Conservation (phyloP, 805 yeast genomes). For the Trichomonascus vanleenenianus region DNA sequence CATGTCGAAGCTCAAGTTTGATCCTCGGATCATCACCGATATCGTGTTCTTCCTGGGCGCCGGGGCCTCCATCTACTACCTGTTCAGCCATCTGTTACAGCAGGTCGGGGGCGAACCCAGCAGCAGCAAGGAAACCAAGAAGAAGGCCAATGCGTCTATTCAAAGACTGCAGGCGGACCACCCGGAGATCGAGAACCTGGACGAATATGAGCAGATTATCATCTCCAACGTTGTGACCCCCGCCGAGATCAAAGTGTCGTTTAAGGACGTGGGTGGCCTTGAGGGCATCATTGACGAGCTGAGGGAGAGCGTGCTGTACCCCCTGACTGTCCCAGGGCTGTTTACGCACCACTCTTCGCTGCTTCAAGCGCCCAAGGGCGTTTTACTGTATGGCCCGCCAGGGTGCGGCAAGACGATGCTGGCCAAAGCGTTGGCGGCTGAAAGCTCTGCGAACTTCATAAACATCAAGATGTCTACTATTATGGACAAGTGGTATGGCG, state of each 20-base stretch:
- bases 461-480: conserved; percentile 88
- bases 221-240: conserved; percentile 77
- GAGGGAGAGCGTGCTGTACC: conserved; percentile 81
- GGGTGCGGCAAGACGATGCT: conserved; percentile 98
- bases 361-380: conserved; percentile 91
- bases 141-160: conserved; percentile 48
- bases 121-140: conserved; percentile 52
- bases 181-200: conserved; percentile 50
- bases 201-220: conserved; percentile 70
- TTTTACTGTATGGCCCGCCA: conserved; percentile 87
- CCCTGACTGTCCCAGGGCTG: conserved; percentile 67
- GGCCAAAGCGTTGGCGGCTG: conserved; percentile 90
- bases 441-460: conserved; percentile 84
- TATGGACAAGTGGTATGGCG: conserved; percentile 98
- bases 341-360: conserved; percentile 60
- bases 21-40: conserved; percentile 32
- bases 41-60: conserved; percentile 50
- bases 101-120: conserved; percentile 34
- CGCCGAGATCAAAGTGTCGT: conserved; percentile 67
- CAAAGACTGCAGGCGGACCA: conserved; percentile 49
- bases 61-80: conserved; percentile 60
- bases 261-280: conserved; percentile 84
- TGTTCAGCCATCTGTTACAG: conserved; percentile 39
- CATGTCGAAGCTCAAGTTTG: conserved; percentile 11
- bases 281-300: conserved; percentile 76